Evolutionary conservation across 495 filamentous ascomycete genomes (phyloP), one percentile per base, ranked within the genome.

Genomic region (Xylaria scruposa): DNA sequence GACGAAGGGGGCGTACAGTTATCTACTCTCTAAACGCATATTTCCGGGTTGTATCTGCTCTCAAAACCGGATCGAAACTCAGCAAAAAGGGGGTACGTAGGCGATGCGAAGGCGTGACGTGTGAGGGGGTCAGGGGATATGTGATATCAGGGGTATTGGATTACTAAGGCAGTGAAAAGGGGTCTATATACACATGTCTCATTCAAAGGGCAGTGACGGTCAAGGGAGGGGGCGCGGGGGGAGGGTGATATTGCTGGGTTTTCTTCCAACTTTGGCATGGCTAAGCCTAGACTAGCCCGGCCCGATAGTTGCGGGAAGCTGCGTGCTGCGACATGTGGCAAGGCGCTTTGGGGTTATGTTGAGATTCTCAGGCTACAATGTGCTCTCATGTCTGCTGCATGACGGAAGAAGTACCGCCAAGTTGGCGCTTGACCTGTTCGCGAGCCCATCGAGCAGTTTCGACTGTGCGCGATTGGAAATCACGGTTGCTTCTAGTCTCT

Each of bases 401-500:
- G 69, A 85, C 79, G 46, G 75, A 78, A 70, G 84, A 77, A 31
- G 81, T 77, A 70, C 87, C 87, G 38, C 86, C 85, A 65, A 92
- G 88, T 81, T 99, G 96, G 73, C 93, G 91, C 87, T 97, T 97
- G 78, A 98, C 94, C 78, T 97, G 94, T 85, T 98, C 97, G 47
- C 96, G 91, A 70, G 96, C 94, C 96, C 96, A 99, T 63, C 96
- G 91, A 76, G 96, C 96, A 24, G 95, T 98, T 38, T 98, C 94
- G 71, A 94, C 90, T 7, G 96, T 98, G 63, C 94, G 93, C 21
- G 85, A 53, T 76, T 88, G 85, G 84, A 92, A 97, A 8, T 97
- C 94, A 42, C 91, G 90, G 85, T 95, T 98, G 40, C 88, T 84
- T 67, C 93, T 90, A 21, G 92, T 93, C 76, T 98, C 95, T 81